Evolutionary conservation across 345 rosid genomes (phyloP).

Genomic region (Moringa oleifera): DNA sequence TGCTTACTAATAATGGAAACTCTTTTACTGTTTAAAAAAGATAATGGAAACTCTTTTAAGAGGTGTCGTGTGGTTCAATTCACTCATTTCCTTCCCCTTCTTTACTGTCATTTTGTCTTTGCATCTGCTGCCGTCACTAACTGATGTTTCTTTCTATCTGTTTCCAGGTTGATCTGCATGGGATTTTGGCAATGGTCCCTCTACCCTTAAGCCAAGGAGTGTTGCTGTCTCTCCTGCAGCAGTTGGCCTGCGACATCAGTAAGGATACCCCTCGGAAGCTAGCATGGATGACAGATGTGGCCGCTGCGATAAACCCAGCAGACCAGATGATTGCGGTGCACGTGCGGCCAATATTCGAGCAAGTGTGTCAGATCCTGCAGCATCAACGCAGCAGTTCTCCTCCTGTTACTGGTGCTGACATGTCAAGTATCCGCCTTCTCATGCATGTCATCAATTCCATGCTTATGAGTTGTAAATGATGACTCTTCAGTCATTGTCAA

Average conservation of each 20-base stretch:
- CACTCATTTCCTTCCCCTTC: neutral
- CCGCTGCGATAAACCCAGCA: conserved; percentile 60
- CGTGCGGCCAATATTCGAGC: conserved; percentile 64
- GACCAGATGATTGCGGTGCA: conserved; percentile 63
- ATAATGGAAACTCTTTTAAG: no score
- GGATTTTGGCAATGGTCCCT: conserved; percentile 47
- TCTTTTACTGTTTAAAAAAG: no score
- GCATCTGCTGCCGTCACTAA: neutral
- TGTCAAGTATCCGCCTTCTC: conserved; percentile 49
- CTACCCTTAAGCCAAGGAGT: conserved; percentile 88
- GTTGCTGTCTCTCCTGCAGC: conserved; percentile 77
- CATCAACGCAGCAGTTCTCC: conserved; percentile 51
- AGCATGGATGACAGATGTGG: conserved; percentile 80
- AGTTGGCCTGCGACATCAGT: conserved; percentile 66
- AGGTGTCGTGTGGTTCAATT: neutral
- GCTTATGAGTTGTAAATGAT: conserved; percentile 55
- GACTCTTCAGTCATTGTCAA: neutral
- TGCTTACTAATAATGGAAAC: no score
- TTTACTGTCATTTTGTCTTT: neutral
- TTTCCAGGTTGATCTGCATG: conserved; percentile 60
- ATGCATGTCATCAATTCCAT: conserved; percentile 69
- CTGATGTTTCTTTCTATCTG: neutral
- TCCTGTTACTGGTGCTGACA: conserved; percentile 34
- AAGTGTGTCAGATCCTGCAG: conserved; percentile 61
- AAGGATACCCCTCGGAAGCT: conserved; percentile 60